Base-by-base conservation (phyloP, 2,329 filamentous ascomycete genomes). In the Botrytis pseudocinerea region DNA sequence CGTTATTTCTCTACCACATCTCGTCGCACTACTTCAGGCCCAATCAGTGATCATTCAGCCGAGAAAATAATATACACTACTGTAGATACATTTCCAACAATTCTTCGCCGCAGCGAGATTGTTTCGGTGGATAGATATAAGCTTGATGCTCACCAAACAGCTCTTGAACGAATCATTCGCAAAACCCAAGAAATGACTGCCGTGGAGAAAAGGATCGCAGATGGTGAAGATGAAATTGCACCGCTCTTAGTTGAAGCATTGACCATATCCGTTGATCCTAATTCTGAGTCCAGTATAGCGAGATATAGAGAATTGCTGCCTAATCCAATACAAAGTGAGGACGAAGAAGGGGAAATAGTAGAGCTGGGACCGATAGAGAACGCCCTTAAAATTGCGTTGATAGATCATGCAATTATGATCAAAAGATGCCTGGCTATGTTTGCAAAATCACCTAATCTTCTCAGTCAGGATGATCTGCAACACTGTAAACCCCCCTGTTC, bases 381-480 rank as follows among this genome's bases (percentile, higher is more conserved):
- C 66, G 93, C 94, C 1, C 90, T 98, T 76, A 92, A 92, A 79
- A 92, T 95, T 81, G 93, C 94, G 0, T 86, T 98, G 44, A 88
- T 97, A 60, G 96, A 98, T 79, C 95, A 98, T 82, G 93, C 94
- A 4, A 88, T 97, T 74, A 91, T 93, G 82, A 90, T 98, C 78
- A 94, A 95, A 83, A 90, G 93, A 76, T 95, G 93, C 78, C 83
- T 98, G 75, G 86, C 86, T 6, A 86, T 90, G 77, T 93, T 93
- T 81, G 87, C 87, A 73, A 89, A 88, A 69, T 77, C 77, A 84
- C 87, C 82, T 10, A 89, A 88, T 82, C 89, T 85, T 81, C 86
- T 84, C 82, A 85, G 84, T 62, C 84, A 88, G 46, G 86, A 88
- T 79, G 89, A 92, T 80, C 84, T 94, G 51, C 85, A 88, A 74